Conservation (phyloP, 2,329 filamentous ascomycete species). For the Fusarium transvaalense region DNA sequence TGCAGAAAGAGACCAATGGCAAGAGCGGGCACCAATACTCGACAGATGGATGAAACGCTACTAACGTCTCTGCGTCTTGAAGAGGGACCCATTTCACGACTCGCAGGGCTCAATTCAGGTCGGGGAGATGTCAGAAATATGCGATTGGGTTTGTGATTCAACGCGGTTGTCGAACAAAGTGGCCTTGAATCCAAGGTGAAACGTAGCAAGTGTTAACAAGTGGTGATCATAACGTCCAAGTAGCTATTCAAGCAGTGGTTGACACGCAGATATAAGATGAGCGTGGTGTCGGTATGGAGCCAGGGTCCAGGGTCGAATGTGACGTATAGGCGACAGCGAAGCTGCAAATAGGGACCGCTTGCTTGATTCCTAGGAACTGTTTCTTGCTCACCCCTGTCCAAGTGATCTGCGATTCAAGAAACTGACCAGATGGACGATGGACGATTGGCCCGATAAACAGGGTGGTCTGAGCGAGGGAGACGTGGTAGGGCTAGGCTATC, state of each 20-base stretch:
- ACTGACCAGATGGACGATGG: conserved; percentile 23
- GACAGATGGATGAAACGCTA: conserved; percentile 40
- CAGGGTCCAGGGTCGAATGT: conserved; percentile 29
- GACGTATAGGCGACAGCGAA: conserved; percentile 32
- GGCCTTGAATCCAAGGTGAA: conserved; percentile 14
- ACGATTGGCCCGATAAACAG: conserved; percentile 20
- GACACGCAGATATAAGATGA: conserved; percentile 25
- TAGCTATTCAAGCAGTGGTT: conserved; percentile 21
- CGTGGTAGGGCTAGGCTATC: conserved; percentile 33
- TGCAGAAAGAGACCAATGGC: conserved; percentile 41
- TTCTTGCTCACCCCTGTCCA: conserved; percentile 41
- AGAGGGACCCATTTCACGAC: conserved; percentile 34
- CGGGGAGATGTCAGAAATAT: not conserved
- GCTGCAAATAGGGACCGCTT: conserved; percentile 25
- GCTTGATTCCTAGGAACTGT: conserved; percentile 25
- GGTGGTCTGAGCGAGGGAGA: conserved; percentile 24
- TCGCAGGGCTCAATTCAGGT: not conserved
- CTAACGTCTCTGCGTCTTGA: conserved; percentile 23
- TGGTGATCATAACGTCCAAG: conserved; percentile 22
- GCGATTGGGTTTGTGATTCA: not conserved
- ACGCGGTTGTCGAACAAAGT: not conserved
- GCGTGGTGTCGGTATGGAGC: conserved; percentile 12
- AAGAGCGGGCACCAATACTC: conserved; percentile 40
- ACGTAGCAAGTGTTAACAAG: conserved; percentile 22
- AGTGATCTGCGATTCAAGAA: conserved; percentile 31